phyloP scores from a whole-genome alignment of 2,329 filamentous ascomycete genomes.

The Pseudopithomyces maydicus region DNA sequence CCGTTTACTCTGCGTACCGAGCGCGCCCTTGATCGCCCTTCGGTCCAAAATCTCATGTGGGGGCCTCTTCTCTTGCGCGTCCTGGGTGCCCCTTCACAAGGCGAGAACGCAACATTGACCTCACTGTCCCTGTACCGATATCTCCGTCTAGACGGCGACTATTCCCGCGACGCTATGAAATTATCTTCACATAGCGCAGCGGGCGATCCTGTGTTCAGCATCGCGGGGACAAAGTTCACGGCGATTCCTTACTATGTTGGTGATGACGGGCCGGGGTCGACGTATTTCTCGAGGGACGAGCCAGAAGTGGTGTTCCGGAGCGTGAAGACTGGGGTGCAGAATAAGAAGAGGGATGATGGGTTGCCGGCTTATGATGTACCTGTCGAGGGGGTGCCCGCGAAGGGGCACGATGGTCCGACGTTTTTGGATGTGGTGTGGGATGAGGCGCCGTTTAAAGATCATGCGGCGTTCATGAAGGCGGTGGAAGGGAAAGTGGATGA shows the following conservation, averaged over 20 bases:
- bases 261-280: constrained; percentile 8
- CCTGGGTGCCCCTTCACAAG: constrained; percentile 9
- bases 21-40: constrained; percentile 17
- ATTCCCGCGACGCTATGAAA: constrained; percentile 13
- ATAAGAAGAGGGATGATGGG: constrained; percentile 19
- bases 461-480: constrained; percentile 11
- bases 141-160: constrained; percentile 19
- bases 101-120: background rate
- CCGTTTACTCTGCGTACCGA: constrained; percentile 17
- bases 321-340: constrained; percentile 12
- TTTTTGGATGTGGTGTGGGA: constrained; percentile 21
- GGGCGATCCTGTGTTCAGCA: background rate
- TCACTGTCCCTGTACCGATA: constrained; percentile 16
- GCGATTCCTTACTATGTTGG: constrained; percentile 17
- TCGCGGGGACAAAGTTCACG: background rate
- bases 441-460: constrained; percentile 15
- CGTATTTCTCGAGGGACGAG: constrained; percentile 19
- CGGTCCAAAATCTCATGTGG: constrained; percentile 17
- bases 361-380: constrained; percentile 19
- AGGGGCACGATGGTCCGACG: constrained; percentile 15
- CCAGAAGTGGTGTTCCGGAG: constrained; percentile 15
- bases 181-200: constrained; percentile 9
- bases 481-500: constrained; percentile 4
- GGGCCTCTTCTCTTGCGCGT: constrained; percentile 16
- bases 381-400: constrained; percentile 11